Base-by-base conservation (phyloP, 2,329 filamentous ascomycete genomes). In the Cytospora paraplurivora region DNA sequence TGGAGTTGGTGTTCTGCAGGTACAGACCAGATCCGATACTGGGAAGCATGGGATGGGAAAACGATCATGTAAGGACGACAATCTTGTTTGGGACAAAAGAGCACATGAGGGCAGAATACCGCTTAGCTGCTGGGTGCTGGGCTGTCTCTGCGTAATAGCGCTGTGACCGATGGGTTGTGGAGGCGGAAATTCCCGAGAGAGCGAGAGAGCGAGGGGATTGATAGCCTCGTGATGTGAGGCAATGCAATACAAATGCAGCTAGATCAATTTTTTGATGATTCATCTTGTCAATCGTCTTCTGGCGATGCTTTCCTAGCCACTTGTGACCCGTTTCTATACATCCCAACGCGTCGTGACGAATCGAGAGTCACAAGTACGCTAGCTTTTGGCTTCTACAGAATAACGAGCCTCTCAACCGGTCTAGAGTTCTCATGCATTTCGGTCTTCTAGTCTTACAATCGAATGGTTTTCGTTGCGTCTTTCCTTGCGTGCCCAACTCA, bases 401-500 rank as follows among this genome's bases (percentile, higher is more conserved):
- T 4, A 19, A 12, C 8, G n/a, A 21, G n/a, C 4, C 6, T 3
- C 13, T 1, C 12, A 38, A 37, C 32, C 33, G 41, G 8, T 32
- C 51, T 51, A 56, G 34, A 32, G 37, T 32, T 15, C 38, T 62
- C 38, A 63, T 63, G 17, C 34, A 59, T 52, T 37, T 55, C 52
- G 34, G 59, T 56, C 41, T 32, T 62, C 35, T 62, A 62, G 19
- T 62, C 53, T 35, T 62, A 62, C 59, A 62, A 37, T 21, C 21
- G 21, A 10, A 41, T 51, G 34, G 11, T 19, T 8, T n/a, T 15
- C 53, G 21, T 62, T 19, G 54, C 34, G 53, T 51, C 44, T 44
- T 56, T 47, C 44, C 44, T 19, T 21, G 44, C 41, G 41, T 44
- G 41, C 52, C 32, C 17, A n/a, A 21, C 27, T 38, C 19, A 41